These are phyloP conservation scores for Diaporthe sp. DNA, from an alignment of 2,329 filamentous ascomycete genomes.

Conservation along the genomic window DNA sequence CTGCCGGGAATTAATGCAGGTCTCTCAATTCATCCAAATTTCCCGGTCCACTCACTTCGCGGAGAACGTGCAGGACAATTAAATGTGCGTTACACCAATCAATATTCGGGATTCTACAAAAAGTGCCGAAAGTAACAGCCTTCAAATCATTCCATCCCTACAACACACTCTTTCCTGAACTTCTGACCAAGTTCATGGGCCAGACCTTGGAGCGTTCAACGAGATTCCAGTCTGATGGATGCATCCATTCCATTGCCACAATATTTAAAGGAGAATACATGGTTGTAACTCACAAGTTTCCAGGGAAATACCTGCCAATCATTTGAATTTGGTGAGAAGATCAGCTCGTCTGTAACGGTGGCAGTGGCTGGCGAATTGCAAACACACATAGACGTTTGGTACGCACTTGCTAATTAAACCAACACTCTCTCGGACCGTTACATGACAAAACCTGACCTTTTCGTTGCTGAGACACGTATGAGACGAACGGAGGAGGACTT, in stretches of 20 bases:
- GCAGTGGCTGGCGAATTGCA: neutral
- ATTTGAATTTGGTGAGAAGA: neutral
- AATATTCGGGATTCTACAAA: slow-evolving; percentile 1
- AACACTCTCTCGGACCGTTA: neutral
- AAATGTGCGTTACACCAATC: neutral
- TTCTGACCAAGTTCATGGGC: neutral
- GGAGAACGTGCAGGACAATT: neutral
- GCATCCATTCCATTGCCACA: too few relatives aligned
- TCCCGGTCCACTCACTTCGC: neutral
- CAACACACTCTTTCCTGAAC: too few relatives aligned
- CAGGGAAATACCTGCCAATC: too few relatives aligned
- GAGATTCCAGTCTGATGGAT: neutral
- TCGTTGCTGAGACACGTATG: neutral
- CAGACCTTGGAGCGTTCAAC: neutral
- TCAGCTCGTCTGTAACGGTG: too few relatives aligned
- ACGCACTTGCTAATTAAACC: neutral
- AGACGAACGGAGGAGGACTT: too few relatives aligned
- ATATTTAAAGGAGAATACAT: too few relatives aligned
- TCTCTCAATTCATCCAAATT: slow-evolving; percentile 11
- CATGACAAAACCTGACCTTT: neutral
- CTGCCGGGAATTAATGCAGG: slow-evolving; percentile 16
- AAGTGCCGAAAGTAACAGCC: neutral
- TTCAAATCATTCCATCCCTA: neutral
- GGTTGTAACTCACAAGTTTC: too few relatives aligned
- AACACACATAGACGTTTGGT: neutral